phyloP scores from a whole-genome alignment of 148 eudicot species.

The Hydrangea macrophylla region DNA sequence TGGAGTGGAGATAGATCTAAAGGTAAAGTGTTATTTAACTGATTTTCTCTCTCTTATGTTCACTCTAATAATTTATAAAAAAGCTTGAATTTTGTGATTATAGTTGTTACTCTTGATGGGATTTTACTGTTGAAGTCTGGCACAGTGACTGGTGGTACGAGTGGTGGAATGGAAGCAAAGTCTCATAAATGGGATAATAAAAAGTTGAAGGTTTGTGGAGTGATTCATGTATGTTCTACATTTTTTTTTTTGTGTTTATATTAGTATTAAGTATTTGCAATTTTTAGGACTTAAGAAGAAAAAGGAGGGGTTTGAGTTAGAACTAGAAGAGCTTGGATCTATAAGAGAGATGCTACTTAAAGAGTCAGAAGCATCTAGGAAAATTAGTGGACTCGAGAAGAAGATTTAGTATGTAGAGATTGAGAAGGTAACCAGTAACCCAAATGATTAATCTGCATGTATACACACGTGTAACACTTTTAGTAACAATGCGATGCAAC shows the following conservation, averaged over 20 bases:
- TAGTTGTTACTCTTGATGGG: slow-evolving; percentile 96
- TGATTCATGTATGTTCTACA: slow-evolving; percentile 13
- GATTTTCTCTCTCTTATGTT: neutral
- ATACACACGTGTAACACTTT: neutral
- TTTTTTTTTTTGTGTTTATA: slow-evolving; percentile 12
- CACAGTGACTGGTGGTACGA: slow-evolving; percentile 99
- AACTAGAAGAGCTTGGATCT: slow-evolving; percentile 81
- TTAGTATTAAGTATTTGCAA: slow-evolving; percentile 16
- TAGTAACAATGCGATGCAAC: too few relatives aligned
- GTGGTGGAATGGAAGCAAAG: slow-evolving; percentile 99
- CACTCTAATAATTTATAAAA: neutral
- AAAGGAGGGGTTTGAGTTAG: slow-evolving; percentile 70
- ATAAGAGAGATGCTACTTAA: slow-evolving; percentile 88
- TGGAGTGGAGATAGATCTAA: slow-evolving; percentile 91
- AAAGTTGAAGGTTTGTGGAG: slow-evolving; percentile 70
- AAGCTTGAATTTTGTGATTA: slow-evolving; percentile 6
- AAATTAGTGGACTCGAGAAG: slow-evolving; percentile 95
- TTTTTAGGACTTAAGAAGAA: slow-evolving; percentile 67
- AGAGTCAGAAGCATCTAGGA: slow-evolving; percentile 90
- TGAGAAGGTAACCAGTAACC: slow-evolving; percentile 74
- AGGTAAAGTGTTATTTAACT: slow-evolving; percentile 38
- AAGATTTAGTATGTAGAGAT: slow-evolving; percentile 94
- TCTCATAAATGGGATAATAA: slow-evolving; percentile 98
- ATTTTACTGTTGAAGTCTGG: slow-evolving; percentile 88
- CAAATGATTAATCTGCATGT: neutral